A percentile compares a stretch with the other conserved stretches of the same genome.
phyloP scores from a whole-genome alignment of 371 early-diverging fungal species.

The Apophysomyces sp. region DNA sequence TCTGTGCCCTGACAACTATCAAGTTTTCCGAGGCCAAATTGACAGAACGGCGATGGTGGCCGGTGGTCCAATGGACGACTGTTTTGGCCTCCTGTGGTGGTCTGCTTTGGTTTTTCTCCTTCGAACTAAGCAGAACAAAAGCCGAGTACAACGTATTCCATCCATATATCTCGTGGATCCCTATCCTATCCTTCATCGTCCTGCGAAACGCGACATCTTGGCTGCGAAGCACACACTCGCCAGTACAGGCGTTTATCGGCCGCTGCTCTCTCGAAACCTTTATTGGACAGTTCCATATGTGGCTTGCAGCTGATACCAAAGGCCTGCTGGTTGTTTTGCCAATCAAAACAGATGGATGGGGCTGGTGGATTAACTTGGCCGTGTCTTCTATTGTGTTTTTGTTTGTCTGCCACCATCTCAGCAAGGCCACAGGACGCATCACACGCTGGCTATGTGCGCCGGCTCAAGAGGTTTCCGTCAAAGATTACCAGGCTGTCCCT shows the following conservation, averaged over 20 bases:
- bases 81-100: constrained; percentile 31
- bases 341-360: constrained; percentile 25
- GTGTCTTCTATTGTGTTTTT: constrained; percentile 57
- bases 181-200: constrained; percentile 61
- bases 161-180: constrained; percentile 64
- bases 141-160: constrained; percentile 58
- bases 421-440: constrained; percentile 52
- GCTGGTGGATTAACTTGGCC: constrained; percentile 60
- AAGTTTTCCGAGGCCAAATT: constrained; percentile 44
- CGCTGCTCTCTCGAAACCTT: constrained; percentile 73
- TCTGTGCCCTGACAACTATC: constrained; percentile 47
- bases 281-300: constrained; percentile 79
- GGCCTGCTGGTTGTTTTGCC: constrained; percentile 53
- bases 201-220: constrained; percentile 64
- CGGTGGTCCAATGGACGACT: constrained; percentile 25
- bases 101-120: constrained; percentile 48
- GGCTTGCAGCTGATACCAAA: constrained; percentile 74
- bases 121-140: constrained; percentile 52
- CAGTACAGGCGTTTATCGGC: constrained; percentile 60
- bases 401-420: constrained; percentile 50
- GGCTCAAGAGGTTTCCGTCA: not conserved
- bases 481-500: constrained; percentile 26
- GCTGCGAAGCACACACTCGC: constrained; percentile 54
- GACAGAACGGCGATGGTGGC: constrained; percentile 40
- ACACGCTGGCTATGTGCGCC: constrained; percentile 34